Conservation (phyloP, 73 alveolate species). For the Paramecium octaurelia region DNA sequence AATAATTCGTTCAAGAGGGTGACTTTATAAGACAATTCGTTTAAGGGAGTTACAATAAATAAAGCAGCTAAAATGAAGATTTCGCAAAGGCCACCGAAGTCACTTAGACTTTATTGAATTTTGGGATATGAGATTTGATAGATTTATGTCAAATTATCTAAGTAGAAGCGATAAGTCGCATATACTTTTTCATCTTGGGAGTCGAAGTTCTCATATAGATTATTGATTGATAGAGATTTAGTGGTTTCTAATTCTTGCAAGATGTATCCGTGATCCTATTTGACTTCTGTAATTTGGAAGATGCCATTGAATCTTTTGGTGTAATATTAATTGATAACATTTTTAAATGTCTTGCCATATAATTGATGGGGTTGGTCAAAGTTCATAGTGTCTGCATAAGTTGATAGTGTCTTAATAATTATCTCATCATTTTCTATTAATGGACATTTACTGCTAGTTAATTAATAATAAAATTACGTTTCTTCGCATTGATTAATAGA, state of each 20-base stretch:
- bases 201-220: not conserved
- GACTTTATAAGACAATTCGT: not conserved
- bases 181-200: not conserved
- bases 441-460: not conserved
- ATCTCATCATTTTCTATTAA: not conserved
- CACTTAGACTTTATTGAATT: not conserved
- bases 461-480: not conserved
- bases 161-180: not conserved
- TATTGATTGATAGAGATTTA: not conserved
- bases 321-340: not conserved
- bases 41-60: not conserved
- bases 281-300: not conserved
- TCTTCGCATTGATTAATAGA: not conserved
- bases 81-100: not conserved
- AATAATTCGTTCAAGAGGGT: not conserved
- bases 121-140: slow-evolving; percentile 3
- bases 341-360: not conserved
- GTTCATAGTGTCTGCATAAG: slow-evolving; percentile 11
- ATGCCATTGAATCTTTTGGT: not conserved
- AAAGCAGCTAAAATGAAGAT: not conserved
- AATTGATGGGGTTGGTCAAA: not conserved
- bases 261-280: not conserved
- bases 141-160: not conserved
- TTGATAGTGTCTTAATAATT: not conserved
- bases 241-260: not conserved